Base-by-base conservation (phyloP, 2,329 filamentous ascomycete genomes). In the Epicoccum nigrum region DNA sequence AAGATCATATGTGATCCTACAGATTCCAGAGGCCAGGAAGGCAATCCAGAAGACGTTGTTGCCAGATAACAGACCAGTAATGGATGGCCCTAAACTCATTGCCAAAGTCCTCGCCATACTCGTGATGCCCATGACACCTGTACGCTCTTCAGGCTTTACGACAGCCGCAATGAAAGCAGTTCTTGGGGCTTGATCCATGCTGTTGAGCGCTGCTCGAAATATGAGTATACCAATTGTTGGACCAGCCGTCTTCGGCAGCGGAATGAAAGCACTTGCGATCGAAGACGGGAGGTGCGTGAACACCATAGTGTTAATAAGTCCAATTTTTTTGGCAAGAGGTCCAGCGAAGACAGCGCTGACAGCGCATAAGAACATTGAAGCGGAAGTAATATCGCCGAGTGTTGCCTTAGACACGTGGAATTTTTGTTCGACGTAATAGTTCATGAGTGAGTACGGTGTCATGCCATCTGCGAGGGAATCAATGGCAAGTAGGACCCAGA, bases 121-220 rank as follows among this genome's bases (percentile, higher is more conserved):
- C 0, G 85, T 87, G 58, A 89, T 85, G 11, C 86, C 86, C 83
- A 88, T 86, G n/a, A 86, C 84, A 0, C 85, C 86, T 0, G 86
- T 89, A 1, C 86, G 76, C 69, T 89, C 86, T 45, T 83, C 80
- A 0, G 85, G 81, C 55, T 79, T 81, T 2, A 88, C 85, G 0
- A 87, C 83, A 0, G 85, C 85, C 1, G 86, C 84, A 41, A 89
- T 86, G 50, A 89, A 83, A 0, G 86, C 85, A 0, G 85, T 76
- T 2, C 86, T 77, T 0, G 86, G 86, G 0, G 83, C 85, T 72
- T 88, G 86, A 56, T 88, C 86, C 84, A 89, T 87, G 55, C 81
- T 85, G 62, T 88, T 88, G 35, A 88, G 74, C 0, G 83, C 83
- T 2, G 84, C 77, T 4, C 86, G 79, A 16, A 88, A 67, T 20